Conservation (phyloP, 352 stramenopile species). For the Phytopythium ostracodes region DNA sequence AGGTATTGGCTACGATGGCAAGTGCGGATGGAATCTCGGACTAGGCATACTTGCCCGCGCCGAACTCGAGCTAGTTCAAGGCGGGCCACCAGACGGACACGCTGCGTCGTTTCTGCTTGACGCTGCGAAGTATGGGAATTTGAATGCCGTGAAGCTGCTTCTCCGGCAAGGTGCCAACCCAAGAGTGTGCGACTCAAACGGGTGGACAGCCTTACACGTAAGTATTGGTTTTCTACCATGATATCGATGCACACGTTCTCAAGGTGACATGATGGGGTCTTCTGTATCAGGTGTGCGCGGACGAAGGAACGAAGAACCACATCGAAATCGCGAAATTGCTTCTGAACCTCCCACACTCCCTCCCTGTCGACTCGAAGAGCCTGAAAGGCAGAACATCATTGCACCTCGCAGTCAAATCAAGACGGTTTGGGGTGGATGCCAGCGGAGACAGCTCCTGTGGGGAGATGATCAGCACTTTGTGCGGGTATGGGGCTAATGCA, state of each 20-base stretch:
- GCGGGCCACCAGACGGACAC: no score
- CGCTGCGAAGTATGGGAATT: slow-evolving; percentile 46
- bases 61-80: slow-evolving; percentile 24
- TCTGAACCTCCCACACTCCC: slow-evolving; percentile 12
- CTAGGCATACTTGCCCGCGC: slow-evolving; percentile 33
- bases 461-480: slow-evolving; percentile 24
- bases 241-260: not conserved
- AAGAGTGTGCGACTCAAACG: slow-evolving; percentile 42
- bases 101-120: slow-evolving; percentile 31
- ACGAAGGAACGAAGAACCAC: slow-evolving; percentile 24
- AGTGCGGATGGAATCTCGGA: slow-evolving; percentile 18
- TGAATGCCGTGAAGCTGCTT: slow-evolving; percentile 29
- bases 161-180: slow-evolving; percentile 33
- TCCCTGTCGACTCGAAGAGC: slow-evolving; percentile 34
- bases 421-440: not conserved
- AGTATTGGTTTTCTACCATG: slow-evolving; percentile 6
- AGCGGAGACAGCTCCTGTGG: slow-evolving; percentile 8
- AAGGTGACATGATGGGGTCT: not conserved
- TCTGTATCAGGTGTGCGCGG: slow-evolving; percentile 40
- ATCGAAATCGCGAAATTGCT: slow-evolving; percentile 35
- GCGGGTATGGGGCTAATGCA: slow-evolving; percentile 24
- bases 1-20: not conserved
- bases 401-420: slow-evolving; percentile 31
- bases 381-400: slow-evolving; percentile 51
- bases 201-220: slow-evolving; percentile 61